Conservation (phyloP, 176 grass and related monocot genomes). For the Oryza longistaminata region DNA sequence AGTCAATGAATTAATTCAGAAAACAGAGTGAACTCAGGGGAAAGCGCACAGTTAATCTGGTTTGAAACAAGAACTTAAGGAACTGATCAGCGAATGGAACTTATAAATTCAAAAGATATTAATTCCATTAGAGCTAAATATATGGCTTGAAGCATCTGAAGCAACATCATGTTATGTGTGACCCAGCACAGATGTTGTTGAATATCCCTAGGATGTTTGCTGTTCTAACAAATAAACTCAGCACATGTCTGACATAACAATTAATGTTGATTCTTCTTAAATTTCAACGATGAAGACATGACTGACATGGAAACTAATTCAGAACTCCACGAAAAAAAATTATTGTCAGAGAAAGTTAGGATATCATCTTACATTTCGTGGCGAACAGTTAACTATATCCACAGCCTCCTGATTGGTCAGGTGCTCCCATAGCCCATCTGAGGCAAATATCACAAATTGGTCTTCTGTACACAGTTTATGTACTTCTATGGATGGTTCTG, state of each 20-base stretch:
- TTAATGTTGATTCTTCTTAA: background rate
- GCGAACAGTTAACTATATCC: conserved; percentile 37
- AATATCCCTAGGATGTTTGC: background rate
- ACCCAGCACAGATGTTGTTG: background rate
- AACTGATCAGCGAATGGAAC: background rate
- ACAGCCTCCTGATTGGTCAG: conserved; percentile 53
- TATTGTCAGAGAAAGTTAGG: background rate
- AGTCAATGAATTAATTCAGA: background rate
- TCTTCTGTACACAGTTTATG: conserved; percentile 44
- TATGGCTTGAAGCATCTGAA: background rate
- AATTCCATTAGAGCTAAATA: background rate
- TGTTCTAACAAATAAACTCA: conserved; percentile 19
- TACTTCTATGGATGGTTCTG: conserved; percentile 46
- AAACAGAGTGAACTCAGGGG: background rate
- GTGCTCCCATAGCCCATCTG: conserved; percentile 60
- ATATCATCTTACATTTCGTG: conserved; percentile 41
- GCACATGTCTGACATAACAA: background rate
- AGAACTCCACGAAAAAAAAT: background rate
- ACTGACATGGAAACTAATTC: background rate
- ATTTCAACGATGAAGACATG: background rate
- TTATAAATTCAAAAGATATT: background rate
- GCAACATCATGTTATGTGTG: background rate
- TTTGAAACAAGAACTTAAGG: conserved; percentile 3
- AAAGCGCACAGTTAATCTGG: background rate
- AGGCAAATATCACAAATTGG: conserved; percentile 65